Evolutionary conservation across 495 filamentous ascomycete genomes (phyloP).

Genomic region (Filosporella fistucella): DNA sequence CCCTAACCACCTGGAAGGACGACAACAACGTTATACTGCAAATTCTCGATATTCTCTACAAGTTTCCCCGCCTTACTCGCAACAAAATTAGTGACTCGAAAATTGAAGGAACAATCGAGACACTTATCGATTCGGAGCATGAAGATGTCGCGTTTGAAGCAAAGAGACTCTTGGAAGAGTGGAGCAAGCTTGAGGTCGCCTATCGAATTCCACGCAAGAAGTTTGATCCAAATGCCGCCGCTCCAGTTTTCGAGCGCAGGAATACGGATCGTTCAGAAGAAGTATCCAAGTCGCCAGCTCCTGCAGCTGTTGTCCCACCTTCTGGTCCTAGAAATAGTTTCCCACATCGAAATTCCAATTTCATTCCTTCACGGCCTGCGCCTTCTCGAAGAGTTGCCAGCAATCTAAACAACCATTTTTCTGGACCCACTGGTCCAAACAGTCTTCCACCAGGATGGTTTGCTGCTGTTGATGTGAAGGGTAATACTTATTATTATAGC

Average conservation of each 20-base stretch:
- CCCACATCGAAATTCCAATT: slow-evolving; percentile 54
- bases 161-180: slow-evolving; percentile 69
- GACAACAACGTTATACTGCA: slow-evolving; percentile 86
- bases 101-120: slow-evolving; percentile 79
- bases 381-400: slow-evolving; percentile 50
- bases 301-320: slow-evolving; percentile 44
- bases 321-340: slow-evolving; percentile 63
- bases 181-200: slow-evolving; percentile 85
- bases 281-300: slow-evolving; percentile 31
- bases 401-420: no score
- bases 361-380: slow-evolving; percentile 50
- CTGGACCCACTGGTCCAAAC: slow-evolving; percentile 27
- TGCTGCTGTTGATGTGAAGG: slow-evolving; percentile 57
- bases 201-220: slow-evolving; percentile 89
- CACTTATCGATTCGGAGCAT: slow-evolving; percentile 62
- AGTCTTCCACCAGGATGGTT: slow-evolving; percentile 79
- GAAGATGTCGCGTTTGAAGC: slow-evolving; percentile 70
- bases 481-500: slow-evolving; percentile 77
- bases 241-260: slow-evolving; percentile 56
- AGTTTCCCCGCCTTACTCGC: slow-evolving; percentile 83
- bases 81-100: slow-evolving; percentile 98
- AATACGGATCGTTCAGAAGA: slow-evolving; percentile 58
- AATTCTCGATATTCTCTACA: slow-evolving; percentile 83
- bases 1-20: slow-evolving; percentile 76
- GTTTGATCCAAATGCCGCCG: slow-evolving; percentile 33